These are phyloP conservation scores for Pelargonium cotyledonis DNA, from an alignment of 441 rosid genomes.

Conservation along the genomic window DNA sequence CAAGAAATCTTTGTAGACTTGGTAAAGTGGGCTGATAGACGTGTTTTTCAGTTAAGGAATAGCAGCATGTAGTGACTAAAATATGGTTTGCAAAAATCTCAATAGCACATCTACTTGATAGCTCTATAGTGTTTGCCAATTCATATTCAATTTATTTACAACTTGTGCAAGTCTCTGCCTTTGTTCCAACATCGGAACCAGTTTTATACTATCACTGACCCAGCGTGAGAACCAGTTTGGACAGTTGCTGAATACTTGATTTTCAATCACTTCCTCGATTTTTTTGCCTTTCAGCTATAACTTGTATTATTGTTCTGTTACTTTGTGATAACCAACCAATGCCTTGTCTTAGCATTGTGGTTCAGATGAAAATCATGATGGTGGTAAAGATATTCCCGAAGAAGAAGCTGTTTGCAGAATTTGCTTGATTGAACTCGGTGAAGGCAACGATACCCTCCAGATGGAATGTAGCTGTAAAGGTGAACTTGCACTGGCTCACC, in stretches of 20 bases:
- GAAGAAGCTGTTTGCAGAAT: conserved; percentile 97
- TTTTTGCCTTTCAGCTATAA: conserved; percentile 9
- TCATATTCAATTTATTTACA: background rate
- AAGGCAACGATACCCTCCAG: conserved; percentile 88
- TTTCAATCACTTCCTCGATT: conserved; percentile 1
- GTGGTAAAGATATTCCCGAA: conserved; percentile 86
- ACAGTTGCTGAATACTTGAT: conserved; percentile 6
- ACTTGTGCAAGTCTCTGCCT: no score
- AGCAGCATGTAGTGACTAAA: background rate
- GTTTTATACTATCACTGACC: background rate
- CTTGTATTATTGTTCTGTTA: conserved; percentile 15
- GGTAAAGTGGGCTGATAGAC: background rate
- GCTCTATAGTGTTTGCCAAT: background rate
- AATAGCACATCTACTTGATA: background rate
- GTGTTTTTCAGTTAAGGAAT: background rate
- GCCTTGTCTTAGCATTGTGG: conserved; percentile 45
- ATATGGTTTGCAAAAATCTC: background rate
- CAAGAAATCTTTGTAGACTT: background rate
- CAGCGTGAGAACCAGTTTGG: background rate
- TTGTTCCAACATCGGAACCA: no score
- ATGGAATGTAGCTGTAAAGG: conserved; percentile 99
- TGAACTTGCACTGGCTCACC: conserved; percentile 92
- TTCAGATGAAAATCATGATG: conserved; percentile 54
- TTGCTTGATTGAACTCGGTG: conserved; percentile 79
- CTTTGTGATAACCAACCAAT: conserved; percentile 42